Evolutionary conservation across 805 yeast genomes (phyloP), one percentile per base, ranked within the genome.

Genomic region (Kodamaea hsintzibuensis): DNA sequence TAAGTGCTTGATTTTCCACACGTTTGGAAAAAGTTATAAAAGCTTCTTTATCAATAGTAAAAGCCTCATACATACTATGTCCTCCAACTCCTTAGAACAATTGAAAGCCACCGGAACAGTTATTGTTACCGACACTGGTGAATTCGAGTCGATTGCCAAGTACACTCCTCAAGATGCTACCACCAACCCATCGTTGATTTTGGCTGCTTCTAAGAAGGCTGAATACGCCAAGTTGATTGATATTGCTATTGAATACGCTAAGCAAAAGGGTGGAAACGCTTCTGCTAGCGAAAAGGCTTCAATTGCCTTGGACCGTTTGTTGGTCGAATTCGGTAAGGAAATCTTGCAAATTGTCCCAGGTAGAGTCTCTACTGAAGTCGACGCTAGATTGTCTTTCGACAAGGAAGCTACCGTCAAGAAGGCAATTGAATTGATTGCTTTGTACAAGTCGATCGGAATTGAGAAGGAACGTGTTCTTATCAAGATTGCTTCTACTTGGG

Each of bases 101-200:
- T 86, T 95, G 71, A 95, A 93, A 76, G 91, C 96, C 60, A 73
- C 97, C 55, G 98, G 98, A 65, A 95, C 99, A 63, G 88, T 83
- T 63, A 97, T 95, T 69, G 99, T 95, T 70, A 90, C 99, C 62
- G 99, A 95, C 81, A 91, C 98, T 58, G 99, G 99, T 80, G 99
- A 95, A 76, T 95, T 95, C 73, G 98, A 91, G 76, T 87, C 95
- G 60, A 95, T 95, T 72, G 97, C 97, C 71, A 91, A 92, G 78
- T 95, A 88, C 82, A 90, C 95, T 66, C 99, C 99, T 63, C 98
- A 95, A 81, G 99, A 95, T 77, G 97, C 99, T 62, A 95, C 99
- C 65, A 95, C 99, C 72, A 95, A 95, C 82, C 99, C 99, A 62
- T 91, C 98, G 44, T 82, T 95, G 79, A 93, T 95, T 68, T 81